A percentile compares a stretch with the other conserved stretches of the same genome.
Evolutionary conservation across 1,284 basidiomycete species (phyloP).

Genomic region (Ganoderma sp.): DNA sequence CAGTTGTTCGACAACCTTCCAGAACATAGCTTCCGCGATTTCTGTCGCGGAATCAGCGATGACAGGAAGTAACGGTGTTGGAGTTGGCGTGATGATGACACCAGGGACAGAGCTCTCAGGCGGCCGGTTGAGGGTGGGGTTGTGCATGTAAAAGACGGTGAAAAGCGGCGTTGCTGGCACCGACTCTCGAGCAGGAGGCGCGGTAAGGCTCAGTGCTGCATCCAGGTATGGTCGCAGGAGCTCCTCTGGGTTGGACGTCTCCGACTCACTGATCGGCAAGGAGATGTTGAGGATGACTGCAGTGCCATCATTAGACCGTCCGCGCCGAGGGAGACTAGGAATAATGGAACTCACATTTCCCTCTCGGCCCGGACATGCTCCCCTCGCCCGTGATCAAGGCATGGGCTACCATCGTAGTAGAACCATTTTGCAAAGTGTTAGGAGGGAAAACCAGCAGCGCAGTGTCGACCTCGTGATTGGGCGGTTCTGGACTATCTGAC

Average conservation of each 20-base stretch:
- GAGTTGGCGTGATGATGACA: constrained; percentile 49
- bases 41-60: constrained; percentile 62
- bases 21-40: constrained; percentile 68
- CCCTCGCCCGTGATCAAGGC: constrained; percentile 83
- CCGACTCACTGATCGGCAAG: constrained; percentile 48
- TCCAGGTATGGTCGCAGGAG: constrained; percentile 68
- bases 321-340: constrained; percentile 36
- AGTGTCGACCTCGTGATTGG: constrained; percentile 59
- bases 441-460: constrained; percentile 87
- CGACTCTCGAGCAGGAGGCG: constrained; percentile 18
- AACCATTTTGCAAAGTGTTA: constrained; percentile 53
- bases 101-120: constrained; percentile 19
- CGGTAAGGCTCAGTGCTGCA: constrained; percentile 49
- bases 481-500: constrained; percentile 33
- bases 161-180: constrained; percentile 51
- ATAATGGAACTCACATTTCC: constrained; percentile 67
- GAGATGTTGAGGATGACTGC: constrained; percentile 59
- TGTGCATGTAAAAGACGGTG: constrained; percentile 61
- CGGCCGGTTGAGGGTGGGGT: constrained; percentile 29
- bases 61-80: constrained; percentile 54
- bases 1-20: constrained; percentile 47
- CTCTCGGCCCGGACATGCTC: constrained; percentile 84
- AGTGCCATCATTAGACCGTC: constrained; percentile 40
- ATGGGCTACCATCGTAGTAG: constrained; percentile 61
- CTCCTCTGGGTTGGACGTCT: constrained; percentile 47